These are phyloP conservation scores for Fusarium zealandicum DNA, from an alignment of 2,329 filamentous ascomycete genomes.

Conservation along the genomic window DNA sequence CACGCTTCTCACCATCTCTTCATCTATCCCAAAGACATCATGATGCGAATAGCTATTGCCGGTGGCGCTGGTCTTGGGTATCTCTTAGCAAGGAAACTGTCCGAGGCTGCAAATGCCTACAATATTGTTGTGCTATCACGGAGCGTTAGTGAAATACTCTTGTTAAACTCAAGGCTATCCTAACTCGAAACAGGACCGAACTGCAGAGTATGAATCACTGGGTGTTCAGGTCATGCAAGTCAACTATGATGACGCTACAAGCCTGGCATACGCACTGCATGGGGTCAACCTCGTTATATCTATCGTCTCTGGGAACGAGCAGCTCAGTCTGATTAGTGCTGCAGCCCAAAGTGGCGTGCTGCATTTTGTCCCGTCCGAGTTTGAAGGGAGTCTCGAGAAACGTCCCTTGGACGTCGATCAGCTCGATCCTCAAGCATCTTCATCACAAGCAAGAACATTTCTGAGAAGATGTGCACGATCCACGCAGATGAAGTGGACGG, in stretches of 20 bases:
- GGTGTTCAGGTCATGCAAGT: slow-evolving; percentile 73
- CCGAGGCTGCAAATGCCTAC: slow-evolving; percentile 65
- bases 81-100: slow-evolving; percentile 61
- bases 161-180: not conserved
- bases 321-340: slow-evolving; percentile 76
- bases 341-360: slow-evolving; percentile 69
- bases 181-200: slow-evolving; percentile 55
- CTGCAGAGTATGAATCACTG: slow-evolving; percentile 57
- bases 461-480: slow-evolving; percentile 61
- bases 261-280: slow-evolving; percentile 69
- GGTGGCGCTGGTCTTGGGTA: slow-evolving; percentile 56
- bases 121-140: slow-evolving; percentile 75
- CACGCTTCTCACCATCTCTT: slow-evolving; percentile 7
- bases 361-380: slow-evolving; percentile 78
- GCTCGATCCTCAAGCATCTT: slow-evolving; percentile 64
- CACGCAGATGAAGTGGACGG: slow-evolving; percentile 66
- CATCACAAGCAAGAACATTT: slow-evolving; percentile 60
- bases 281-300: slow-evolving; percentile 80
- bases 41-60: slow-evolving; percentile 59
- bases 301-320: slow-evolving; percentile 70
- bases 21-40: slow-evolving; percentile 30
- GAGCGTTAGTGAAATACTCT: slow-evolving; percentile 39
- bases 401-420: slow-evolving; percentile 62
- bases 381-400: slow-evolving; percentile 68
- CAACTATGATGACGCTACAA: slow-evolving; percentile 67